Base-by-base conservation (phyloP, 1,284 basidiomycete genomes). In the Apiotrichum sp. region DNA sequence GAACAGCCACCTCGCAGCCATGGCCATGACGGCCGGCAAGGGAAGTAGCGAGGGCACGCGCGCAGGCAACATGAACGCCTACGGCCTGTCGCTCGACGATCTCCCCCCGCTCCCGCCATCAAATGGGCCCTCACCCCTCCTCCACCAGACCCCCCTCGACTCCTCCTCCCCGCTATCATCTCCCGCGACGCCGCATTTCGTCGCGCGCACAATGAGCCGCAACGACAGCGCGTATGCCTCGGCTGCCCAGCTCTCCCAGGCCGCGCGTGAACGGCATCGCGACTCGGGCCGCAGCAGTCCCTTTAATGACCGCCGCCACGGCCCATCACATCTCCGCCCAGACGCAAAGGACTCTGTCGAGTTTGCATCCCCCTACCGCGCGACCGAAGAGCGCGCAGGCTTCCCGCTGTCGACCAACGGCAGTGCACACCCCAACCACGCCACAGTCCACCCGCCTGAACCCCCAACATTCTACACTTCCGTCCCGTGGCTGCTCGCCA, bases 401-500 rank as follows among this genome's bases (percentile, higher is more conserved):
- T 41, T 41, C 31, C 49, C 49, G 10, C 49, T 56, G 22, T 56
- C 50, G 1, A 9, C 53, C 13, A 56, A 56, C 45, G 55, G 54
- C 13, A n/a, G n/a, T 14, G 44, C n/a, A 9, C 40, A 41, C n/a
- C 3, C 10, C 47, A 38, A 38, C 35, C 38, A 48, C 36, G n/a
- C 47, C 5, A 22, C 47, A 2, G 16, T 48, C 14, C 3, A 8
- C 4, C 10, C 36, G 38, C 34, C n/a, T 9, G 41, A n/a, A 10
- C 7, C 6, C 4, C 22, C 22, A 22, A 13, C 31, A 36, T 70
- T 69, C 50, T 63, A 57, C 41, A 70, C 72, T 48, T 69, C 68
- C 14, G 63, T 66, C 33, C 68, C 63, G n/a, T 76, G 67, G 56
- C 92, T 89, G 88, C 80, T 95, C 16, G 67, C 73, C 9, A 78